Base-by-base conservation (phyloP, 2,329 filamentous ascomycete species). In the Hypoxylon sp. region DNA sequence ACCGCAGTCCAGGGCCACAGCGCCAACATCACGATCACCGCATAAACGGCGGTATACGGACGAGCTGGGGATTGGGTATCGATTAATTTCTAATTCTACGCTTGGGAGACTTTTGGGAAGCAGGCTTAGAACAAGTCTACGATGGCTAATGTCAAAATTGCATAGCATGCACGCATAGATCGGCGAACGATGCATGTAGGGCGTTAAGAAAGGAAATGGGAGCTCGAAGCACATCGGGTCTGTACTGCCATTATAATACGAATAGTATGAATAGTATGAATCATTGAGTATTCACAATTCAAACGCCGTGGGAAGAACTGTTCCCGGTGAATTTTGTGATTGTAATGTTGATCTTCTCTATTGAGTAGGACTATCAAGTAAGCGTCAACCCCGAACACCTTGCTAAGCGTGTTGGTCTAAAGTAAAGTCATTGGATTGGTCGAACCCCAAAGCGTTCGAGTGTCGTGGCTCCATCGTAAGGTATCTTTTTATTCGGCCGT, bases 1-100 rank as follows among this genome's bases (percentile, higher is more conserved):
- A 70, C 65, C 8, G 4, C 30, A 14, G 39, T 74, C 43, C 63
- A 65, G 34, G 39, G 43, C 16, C 68, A 67, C 59, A 61, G 41
- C 23, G 62, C 67, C 19, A 74, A 69, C 63, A 70, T 71, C 21
- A 66, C 69, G 23, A 66, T 73, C 59, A 60, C 60, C 4, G 63
- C 58, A 16, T 66, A 61, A 54, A 23, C 21, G 5, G 11, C 51
- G 4, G 19, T 45, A 21, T 64, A 29, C 9, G 14, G 46, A 19
- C 7, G 27, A 23, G 34, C 27, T 47, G 11, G 29, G 25, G 21
- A 25, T 41, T 53, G 9, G 43, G 12, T 19, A 37, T 43, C 32
- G 12, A 14, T 47, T 61, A 12, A 50, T 53, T 51, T 52, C 21
- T 53, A 63, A 46, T 59, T 37, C 54, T 2, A 58, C 51, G 47